Base-by-base conservation (phyloP, 1,139 yeast species). In the Arxiozyma telluris region DNA sequence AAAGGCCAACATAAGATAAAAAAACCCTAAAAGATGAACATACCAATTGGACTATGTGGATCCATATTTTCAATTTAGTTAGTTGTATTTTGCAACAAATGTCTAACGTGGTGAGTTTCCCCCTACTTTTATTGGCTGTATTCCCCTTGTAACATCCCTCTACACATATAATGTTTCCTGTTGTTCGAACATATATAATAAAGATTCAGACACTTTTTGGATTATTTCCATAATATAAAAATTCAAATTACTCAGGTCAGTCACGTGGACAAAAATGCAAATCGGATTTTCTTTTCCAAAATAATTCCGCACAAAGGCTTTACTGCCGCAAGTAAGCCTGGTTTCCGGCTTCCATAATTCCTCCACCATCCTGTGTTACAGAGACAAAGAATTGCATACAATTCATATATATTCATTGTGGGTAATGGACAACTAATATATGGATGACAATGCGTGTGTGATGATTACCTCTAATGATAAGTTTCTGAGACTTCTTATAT, bases 31-130 rank as follows among this genome's bases (percentile, higher is more conserved):
- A 41, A 48, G 39, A 27, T 11, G n/a, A n/a, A 50, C 68, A 61
- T 64, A 64, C 68, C 71, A 62, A 67, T 66, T 62, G 71, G 71
- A 50, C 57, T 61, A 53, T 65, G 66, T 46, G 69, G 69, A 59
- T 67, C 71, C 71, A 67, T 67, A 44, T 42, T 51, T 22, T 38
- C 15, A 4, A 9, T 21, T 38, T 7, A 21, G 17, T 38, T 21
- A 22, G 3, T 38, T 15, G 22, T 38, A 18, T 12, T 25, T 38
- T 22, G 9, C 11, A 41, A n/a, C 3, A 41, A 38, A 21, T 46
- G 4, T 12, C n/a, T 12, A 12, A 15, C 4, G n/a, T 15, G n/a
- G 8, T 12, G n/a, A n/a, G 8, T 6, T 34, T 34, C 4, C 6
- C 39, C 3, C n/a, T 34, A 34, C n/a, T 34, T 15, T 12, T 2